A percentile compares a stretch with the other conserved stretches of the same genome.
Evolutionary conservation across 306 rosid genomes (phyloP).

Genomic region (Senna tora): DNA sequence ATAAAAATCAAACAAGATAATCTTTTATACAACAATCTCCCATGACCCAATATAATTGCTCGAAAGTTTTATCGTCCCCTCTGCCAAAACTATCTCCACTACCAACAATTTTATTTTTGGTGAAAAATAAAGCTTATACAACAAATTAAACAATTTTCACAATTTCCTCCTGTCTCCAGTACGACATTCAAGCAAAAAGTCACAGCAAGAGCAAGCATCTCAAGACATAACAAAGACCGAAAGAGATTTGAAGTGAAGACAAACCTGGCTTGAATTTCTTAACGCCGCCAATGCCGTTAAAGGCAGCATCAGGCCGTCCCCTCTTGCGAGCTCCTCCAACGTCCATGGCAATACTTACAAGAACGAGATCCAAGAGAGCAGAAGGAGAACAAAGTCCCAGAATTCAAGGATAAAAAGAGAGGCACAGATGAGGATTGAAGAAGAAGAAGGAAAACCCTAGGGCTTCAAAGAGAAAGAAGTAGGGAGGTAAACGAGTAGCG

Average conservation of each 20-base stretch:
- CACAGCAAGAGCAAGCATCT: background rate
- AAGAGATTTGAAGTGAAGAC: background rate
- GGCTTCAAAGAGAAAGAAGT: constrained; percentile 26
- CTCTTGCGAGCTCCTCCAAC: constrained; percentile 64
- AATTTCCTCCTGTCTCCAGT: background rate
- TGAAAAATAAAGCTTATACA: too few relatives aligned
- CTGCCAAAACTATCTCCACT: background rate
- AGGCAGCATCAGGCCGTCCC: constrained; percentile 55
- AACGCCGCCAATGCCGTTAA: constrained; percentile 71
- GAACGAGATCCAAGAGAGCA: background rate
- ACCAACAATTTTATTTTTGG: too few relatives aligned
- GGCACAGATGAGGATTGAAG: background rate
- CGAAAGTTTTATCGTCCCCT: background rate
- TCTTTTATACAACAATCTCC: too few relatives aligned
- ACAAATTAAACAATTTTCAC: background rate
- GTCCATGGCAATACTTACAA: constrained; percentile 43
- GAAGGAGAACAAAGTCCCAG: background rate
- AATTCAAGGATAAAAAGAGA: background rate
- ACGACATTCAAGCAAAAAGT: background rate
- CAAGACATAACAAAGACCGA: background rate
- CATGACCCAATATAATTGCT: background rate
- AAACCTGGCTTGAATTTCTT: constrained; percentile 73
- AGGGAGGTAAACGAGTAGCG: too few relatives aligned
- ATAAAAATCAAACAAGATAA: background rate
- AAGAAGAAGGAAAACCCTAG: constrained; percentile 34